Conservation (phyloP, 2,329 filamentous ascomycete species). For the Pseudonectria buxi region DNA sequence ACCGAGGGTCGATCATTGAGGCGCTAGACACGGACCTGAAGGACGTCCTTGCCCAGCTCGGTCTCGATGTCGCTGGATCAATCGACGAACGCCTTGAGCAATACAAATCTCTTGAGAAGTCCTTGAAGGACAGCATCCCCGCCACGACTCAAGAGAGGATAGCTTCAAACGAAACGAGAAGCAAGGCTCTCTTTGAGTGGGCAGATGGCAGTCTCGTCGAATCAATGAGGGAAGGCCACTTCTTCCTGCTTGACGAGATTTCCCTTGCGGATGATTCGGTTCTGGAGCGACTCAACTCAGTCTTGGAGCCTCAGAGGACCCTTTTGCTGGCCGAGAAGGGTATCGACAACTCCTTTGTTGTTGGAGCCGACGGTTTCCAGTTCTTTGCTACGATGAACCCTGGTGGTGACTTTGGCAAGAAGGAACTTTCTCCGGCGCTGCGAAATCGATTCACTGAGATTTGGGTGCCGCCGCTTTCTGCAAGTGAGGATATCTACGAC, state of each 20-base stretch:
- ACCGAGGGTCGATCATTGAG: constrained; percentile 66
- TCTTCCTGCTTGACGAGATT: constrained; percentile 95
- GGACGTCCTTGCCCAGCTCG: constrained; percentile 35
- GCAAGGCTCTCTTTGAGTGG: constrained; percentile 92
- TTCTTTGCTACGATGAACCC: constrained; percentile 99
- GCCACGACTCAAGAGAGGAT: constrained; percentile 41
- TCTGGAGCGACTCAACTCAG: constrained; percentile 90
- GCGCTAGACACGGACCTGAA: constrained; percentile 56
- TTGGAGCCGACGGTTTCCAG: constrained; percentile 74
- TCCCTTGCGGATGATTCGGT: constrained; percentile 97
- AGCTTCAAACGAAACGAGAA: constrained; percentile 47
- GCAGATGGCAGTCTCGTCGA: constrained; percentile 87
- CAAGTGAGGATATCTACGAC: constrained; percentile 76
- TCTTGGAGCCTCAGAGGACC: constrained; percentile 80
- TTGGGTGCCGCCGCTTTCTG: constrained; percentile 87
- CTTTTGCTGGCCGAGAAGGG: constrained; percentile 93
- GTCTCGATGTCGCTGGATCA: constrained; percentile 33
- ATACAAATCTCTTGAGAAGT: constrained; percentile 44
- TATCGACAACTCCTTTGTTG: constrained; percentile 71
- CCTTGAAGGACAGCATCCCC: constrained; percentile 44
- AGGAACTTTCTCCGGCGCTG: constrained; percentile 89
- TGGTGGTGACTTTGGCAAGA: constrained; percentile 96
- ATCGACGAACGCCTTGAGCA: constrained; percentile 50
- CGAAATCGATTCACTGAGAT: constrained; percentile 98
- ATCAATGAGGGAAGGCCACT: constrained; percentile 83